A percentile compares a stretch with the other conserved stretches of the same genome.
These are phyloP conservation scores for Colletotrichum nymphaeae DNA, from an alignment of 2,329 filamentous ascomycete genomes.

Conservation along the genomic window DNA sequence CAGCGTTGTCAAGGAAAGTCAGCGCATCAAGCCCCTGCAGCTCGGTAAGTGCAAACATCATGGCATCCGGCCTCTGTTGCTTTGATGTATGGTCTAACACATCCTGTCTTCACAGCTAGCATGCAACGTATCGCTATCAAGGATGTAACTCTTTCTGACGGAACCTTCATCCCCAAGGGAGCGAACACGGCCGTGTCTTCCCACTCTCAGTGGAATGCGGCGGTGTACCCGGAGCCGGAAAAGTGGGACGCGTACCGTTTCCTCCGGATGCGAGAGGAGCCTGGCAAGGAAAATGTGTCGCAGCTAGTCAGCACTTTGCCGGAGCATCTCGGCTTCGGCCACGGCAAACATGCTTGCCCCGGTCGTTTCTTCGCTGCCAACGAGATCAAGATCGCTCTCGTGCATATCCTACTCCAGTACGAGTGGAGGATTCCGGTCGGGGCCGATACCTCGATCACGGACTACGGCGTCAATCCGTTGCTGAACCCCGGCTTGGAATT, in stretches of 20 bases:
- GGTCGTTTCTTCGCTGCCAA: constrained; percentile 51
- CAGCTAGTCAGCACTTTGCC: constrained; percentile 54
- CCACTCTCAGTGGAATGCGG: not conserved
- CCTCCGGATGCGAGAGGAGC: constrained; percentile 15
- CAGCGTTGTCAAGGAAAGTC: constrained; percentile 54
- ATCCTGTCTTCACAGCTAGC: not conserved
- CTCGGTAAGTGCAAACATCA: constrained; percentile 1
- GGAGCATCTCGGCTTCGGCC: constrained; percentile 49
- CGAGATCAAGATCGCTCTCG: constrained; percentile 46
- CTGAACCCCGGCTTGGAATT: constrained; percentile 10
- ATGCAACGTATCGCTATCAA: constrained; percentile 13
- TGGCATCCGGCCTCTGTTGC: not conserved
- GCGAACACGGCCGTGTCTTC: constrained; percentile 1
- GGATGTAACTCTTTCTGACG: constrained; percentile 22
- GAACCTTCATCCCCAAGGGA: constrained; percentile 30
- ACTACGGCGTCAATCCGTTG: not conserved
- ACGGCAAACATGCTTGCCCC: constrained; percentile 51
- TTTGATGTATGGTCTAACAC: not conserved
- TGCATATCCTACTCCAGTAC: constrained; percentile 21
- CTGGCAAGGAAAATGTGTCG: constrained; percentile 38
- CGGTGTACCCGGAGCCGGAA: constrained; percentile 15
- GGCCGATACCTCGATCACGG: not conserved
- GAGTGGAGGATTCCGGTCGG: constrained; percentile 12
- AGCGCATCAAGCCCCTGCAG: constrained; percentile 39
- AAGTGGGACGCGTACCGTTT: constrained; percentile 20